phyloP scores from a whole-genome alignment of 148 eudicot genomes.

The Rhododendron williamsianum region DNA sequence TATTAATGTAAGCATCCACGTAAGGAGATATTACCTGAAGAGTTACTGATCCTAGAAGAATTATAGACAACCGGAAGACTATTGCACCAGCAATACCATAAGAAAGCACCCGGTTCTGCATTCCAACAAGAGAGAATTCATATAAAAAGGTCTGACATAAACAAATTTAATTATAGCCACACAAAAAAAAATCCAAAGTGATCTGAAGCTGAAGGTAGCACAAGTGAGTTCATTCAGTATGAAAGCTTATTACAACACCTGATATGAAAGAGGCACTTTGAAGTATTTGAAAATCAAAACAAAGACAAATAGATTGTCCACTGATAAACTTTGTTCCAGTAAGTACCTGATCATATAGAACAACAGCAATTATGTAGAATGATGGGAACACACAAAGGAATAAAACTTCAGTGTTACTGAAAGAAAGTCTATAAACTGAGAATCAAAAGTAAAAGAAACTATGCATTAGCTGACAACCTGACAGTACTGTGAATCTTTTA shows the following conservation, averaged over 20 bases:
- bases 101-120: slow-evolving; percentile 81
- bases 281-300: slow-evolving; percentile 93
- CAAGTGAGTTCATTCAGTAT: background rate
- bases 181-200: background rate
- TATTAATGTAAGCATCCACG: background rate
- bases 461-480: background rate
- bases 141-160: background rate
- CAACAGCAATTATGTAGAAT: slow-evolving; percentile 6
- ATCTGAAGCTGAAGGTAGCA: background rate
- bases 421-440: background rate
- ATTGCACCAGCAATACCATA: slow-evolving; percentile 92
- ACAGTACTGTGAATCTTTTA: background rate
- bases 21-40: slow-evolving; percentile 47
- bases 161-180: background rate
- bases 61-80: slow-evolving; percentile 71
- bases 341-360: slow-evolving; percentile 53
- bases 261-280: slow-evolving; percentile 74
- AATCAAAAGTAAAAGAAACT: background rate
- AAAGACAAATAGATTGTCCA: slow-evolving; percentile 93
- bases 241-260: slow-evolving; percentile 41
- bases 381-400: background rate
- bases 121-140: slow-evolving; percentile 13
- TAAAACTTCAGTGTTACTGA: slow-evolving; percentile 1
- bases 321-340: slow-evolving; percentile 95
- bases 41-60: slow-evolving; percentile 89